These are phyloP conservation scores for Galeopsis tetrahit DNA, from an alignment of 257 asterid species.

Conservation along the genomic window DNA sequence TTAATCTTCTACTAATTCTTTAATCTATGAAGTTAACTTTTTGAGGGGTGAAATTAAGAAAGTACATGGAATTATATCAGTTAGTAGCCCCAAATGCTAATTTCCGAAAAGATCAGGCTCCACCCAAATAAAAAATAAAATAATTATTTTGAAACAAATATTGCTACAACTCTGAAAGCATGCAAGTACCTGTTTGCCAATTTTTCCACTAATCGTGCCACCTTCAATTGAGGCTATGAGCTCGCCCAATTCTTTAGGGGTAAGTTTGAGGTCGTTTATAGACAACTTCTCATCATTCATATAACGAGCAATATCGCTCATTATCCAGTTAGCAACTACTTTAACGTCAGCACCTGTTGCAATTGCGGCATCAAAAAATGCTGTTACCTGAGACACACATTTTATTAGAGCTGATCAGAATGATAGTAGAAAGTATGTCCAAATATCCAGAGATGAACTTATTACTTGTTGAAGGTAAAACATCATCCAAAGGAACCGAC, in stretches of 20 bases:
- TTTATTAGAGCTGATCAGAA: slow-evolving; percentile 15
- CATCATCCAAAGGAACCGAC: not conserved
- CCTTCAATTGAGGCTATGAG: slow-evolving; percentile 84
- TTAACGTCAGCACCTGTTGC: slow-evolving; percentile 79
- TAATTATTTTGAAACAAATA: not conserved
- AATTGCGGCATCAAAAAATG: slow-evolving; percentile 78
- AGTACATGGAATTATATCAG: not conserved
- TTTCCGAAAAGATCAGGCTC: slow-evolving; percentile 1
- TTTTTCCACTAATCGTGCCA: slow-evolving; percentile 93
- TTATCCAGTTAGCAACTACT: slow-evolving; percentile 92
- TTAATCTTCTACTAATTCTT: not conserved
- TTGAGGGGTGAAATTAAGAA: not conserved
- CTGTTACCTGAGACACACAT: slow-evolving; percentile 67
- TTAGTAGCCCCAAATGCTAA: not conserved
- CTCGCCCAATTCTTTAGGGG: slow-evolving; percentile 78
- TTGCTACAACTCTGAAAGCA: not conserved
- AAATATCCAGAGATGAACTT: slow-evolving; percentile 6
- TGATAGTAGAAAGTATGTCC: not conserved
- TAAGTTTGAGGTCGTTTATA: slow-evolving; percentile 74
- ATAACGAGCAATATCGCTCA: slow-evolving; percentile 97
- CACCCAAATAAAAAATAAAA: not conserved
- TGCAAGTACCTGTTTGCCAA: slow-evolving; percentile 85
- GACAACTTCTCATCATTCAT: slow-evolving; percentile 84
- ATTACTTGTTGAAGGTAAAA: slow-evolving; percentile 3
- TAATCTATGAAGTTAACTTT: not conserved